phyloP scores from a whole-genome alignment of 192 early-diverging fungal species.

The Backusella westeae region DNA sequence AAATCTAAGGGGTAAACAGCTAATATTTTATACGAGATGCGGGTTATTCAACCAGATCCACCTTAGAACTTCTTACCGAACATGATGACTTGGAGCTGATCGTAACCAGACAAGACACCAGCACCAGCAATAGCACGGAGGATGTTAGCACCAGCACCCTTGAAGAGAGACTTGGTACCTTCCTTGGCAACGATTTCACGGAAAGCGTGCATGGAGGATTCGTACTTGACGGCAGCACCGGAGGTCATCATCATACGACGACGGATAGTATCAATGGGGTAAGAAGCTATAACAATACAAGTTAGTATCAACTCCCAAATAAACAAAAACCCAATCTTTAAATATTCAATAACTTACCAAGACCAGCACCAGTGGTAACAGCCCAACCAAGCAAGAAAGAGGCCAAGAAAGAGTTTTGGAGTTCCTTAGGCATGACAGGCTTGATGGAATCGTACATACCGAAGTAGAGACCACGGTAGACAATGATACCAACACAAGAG shows the following conservation, averaged over 20 bases:
- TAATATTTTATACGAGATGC: constrained; percentile 7
- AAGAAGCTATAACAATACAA: constrained; percentile 59
- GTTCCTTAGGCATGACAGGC: constrained; percentile 27
- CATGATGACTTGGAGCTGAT: constrained; percentile 49
- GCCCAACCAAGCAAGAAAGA: constrained; percentile 51
- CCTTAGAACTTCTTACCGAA: constrained; percentile 32
- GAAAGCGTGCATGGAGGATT: constrained; percentile 82
- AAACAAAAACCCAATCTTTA: neutral
- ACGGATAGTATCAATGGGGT: constrained; percentile 98
- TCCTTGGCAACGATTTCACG: constrained; percentile 88
- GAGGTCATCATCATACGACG: constrained; percentile 97
- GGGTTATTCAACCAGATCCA: neutral
- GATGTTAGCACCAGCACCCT: constrained; percentile 99
- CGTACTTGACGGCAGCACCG: constrained; percentile 89
- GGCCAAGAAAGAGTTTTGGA: constrained; percentile 41
- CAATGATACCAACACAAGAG: constrained; percentile 86
- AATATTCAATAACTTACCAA: constrained; percentile 35
- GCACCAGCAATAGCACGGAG: constrained; percentile 98
- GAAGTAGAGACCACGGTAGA: constrained; percentile 84
- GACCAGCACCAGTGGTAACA: constrained; percentile 85
- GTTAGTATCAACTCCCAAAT: neutral
- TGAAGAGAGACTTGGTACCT: constrained; percentile 94
- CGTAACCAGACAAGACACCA: constrained; percentile 84
- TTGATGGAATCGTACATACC: constrained; percentile 76
- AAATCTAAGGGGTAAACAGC: neutral